phyloP scores from a whole-genome alignment of 2,329 filamentous ascomycete genomes.

The Scedosporium boydii region DNA sequence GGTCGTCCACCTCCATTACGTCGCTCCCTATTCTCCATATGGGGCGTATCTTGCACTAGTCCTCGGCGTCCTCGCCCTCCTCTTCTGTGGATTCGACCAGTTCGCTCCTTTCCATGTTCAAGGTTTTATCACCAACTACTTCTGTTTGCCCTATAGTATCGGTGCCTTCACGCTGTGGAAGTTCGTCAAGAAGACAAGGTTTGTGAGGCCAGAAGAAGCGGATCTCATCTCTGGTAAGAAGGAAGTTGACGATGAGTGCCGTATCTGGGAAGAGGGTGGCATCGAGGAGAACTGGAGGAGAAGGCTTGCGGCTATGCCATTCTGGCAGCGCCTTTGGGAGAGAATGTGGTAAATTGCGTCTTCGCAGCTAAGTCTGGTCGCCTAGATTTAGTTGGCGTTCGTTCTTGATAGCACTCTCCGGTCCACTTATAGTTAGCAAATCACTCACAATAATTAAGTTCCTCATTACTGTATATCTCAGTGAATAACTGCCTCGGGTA shows the following conservation, averaged over 20 bases:
- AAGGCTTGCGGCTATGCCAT: slow-evolving; percentile 24
- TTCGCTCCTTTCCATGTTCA: slow-evolving; percentile 40
- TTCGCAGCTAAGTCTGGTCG: no score
- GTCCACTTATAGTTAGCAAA: no score
- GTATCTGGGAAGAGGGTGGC: slow-evolving; percentile 32
- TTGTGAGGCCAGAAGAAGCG: slow-evolving; percentile 45
- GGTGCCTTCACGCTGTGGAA: slow-evolving; percentile 59
- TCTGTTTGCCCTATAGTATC: slow-evolving; percentile 41
- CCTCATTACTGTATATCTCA: no score
- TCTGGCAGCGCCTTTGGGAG: slow-evolving; percentile 26
- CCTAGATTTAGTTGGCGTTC: no score
- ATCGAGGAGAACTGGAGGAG: slow-evolving; percentile 33
- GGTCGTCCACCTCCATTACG: slow-evolving; percentile 19
- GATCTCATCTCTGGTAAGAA: slow-evolving; percentile 54
- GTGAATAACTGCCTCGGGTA: no score
- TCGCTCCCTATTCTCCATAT: slow-evolving; percentile 11
- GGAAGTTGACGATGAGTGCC: slow-evolving; percentile 51
- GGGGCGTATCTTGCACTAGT: slow-evolving; percentile 22
- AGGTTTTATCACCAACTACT: slow-evolving; percentile 35
- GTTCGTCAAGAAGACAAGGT: slow-evolving; percentile 5
- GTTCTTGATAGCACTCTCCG: no score
- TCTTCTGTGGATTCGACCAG: slow-evolving; percentile 48
- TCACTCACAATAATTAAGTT: no score
- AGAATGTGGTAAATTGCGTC: slow-evolving; percentile 23
- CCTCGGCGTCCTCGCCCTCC: slow-evolving; percentile 35